Conservation (phyloP, 208 protist species). For the Acanthamoeba royreba region DNA sequence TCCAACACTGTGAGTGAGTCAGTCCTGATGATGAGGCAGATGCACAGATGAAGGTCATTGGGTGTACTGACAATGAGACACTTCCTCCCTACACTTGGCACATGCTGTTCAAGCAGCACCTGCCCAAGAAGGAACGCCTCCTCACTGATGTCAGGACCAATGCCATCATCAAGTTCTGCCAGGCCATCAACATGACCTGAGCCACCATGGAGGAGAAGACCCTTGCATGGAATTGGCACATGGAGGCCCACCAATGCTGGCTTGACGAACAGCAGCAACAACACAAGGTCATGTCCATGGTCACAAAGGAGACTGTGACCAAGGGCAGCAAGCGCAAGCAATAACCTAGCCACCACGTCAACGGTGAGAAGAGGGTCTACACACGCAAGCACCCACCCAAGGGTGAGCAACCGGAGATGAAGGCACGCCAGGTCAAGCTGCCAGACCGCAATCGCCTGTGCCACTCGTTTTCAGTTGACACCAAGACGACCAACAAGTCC, state of each 20-base stretch:
- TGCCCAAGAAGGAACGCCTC: not conserved
- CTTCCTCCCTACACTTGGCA: not conserved
- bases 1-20: not conserved
- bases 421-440: not conserved
- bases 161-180: not conserved
- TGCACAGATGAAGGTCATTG: not conserved
- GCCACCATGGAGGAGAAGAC: not conserved
- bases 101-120: not conserved
- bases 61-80: not conserved
- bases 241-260: not conserved
- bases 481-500: not conserved
- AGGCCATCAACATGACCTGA: not conserved
- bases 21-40: not conserved
- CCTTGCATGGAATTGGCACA: not conserved
- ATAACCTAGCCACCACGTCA: not conserved
- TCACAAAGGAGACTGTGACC: not conserved
- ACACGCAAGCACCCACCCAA: not conserved
- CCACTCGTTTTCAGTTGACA: not conserved
- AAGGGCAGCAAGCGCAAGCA: not conserved
- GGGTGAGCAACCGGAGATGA: not conserved
- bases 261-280: not conserved
- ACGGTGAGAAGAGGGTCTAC: not conserved
- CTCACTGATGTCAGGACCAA: not conserved
- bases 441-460: not conserved
- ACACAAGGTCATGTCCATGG: not conserved